Percentiles rank a stretch among this genome's conserved stretches.
These are phyloP conservation scores for Stagonosporopsis rhizophila DNA, from an alignment of 2,329 filamentous ascomycete species.

Conservation along the genomic window DNA sequence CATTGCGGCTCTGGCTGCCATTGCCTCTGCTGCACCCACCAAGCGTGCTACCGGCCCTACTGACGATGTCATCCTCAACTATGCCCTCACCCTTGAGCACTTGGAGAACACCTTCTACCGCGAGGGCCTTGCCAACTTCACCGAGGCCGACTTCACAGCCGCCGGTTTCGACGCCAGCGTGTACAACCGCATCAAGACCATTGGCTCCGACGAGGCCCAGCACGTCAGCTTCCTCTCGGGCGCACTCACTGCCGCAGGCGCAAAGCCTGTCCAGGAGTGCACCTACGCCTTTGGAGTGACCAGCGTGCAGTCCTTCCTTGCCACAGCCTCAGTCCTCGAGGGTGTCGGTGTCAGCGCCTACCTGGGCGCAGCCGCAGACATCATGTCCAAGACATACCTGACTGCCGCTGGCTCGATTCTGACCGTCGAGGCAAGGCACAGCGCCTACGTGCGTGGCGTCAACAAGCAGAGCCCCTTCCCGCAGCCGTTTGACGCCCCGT, in stretches of 20 bases:
- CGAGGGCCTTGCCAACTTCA: constrained; percentile 65
- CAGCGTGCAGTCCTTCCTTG: constrained; percentile 59
- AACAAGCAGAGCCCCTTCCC: constrained; percentile 62
- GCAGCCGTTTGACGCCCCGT: constrained; percentile 66
- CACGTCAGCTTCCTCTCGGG: constrained; percentile 65
- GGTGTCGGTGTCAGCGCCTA: constrained; percentile 66
- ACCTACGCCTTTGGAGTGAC: constrained; percentile 63
- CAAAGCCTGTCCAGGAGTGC: constrained; percentile 60
- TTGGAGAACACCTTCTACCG: constrained; percentile 69
- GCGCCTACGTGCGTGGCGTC: constrained; percentile 64
- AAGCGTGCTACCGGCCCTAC: constrained; percentile 31
- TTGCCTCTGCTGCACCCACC: constrained; percentile 30
- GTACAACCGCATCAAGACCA: constrained; percentile 64
- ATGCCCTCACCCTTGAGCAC: constrained; percentile 55
- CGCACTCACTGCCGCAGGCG: constrained; percentile 54
- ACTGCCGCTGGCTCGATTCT: constrained; percentile 69
- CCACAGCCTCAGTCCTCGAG: constrained; percentile 62
- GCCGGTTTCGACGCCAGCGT: constrained; percentile 53
- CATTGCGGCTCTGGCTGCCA: constrained; percentile 15
- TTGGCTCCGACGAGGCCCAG: constrained; percentile 63
- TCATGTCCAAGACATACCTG: constrained; percentile 65
- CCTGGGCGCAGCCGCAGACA: constrained; percentile 67
- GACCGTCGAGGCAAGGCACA: constrained; percentile 70
- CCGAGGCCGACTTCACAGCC: constrained; percentile 30
- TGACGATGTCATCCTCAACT: constrained; percentile 51